These are phyloP conservation scores for Turnera subulata DNA, from an alignment of 345 rosid genomes.

Conservation along the genomic window DNA sequence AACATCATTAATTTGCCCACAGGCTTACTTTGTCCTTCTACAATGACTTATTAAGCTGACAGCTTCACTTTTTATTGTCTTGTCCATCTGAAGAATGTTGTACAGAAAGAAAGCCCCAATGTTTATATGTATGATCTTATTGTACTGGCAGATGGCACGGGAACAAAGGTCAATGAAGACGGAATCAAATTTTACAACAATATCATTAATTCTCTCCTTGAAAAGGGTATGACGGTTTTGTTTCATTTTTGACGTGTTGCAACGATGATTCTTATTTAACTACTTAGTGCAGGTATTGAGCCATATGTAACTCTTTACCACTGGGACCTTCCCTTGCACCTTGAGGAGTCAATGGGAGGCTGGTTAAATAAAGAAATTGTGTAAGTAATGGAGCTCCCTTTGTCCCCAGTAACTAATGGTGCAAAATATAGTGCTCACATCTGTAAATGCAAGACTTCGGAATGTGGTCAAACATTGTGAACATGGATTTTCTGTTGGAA, in stretches of 20 bases:
- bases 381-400: constrained; percentile 40
- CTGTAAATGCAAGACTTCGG: too few relatives aligned
- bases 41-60: too few relatives aligned
- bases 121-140: neutral
- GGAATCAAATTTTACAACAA: constrained; percentile 30
- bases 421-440: too few relatives aligned
- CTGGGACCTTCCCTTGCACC: constrained; percentile 48
- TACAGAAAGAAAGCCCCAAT: too few relatives aligned
- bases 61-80: neutral
- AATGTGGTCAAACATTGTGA: too few relatives aligned
- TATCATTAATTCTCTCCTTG: constrained; percentile 21
- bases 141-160: constrained; percentile 23
- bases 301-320: constrained; percentile 27
- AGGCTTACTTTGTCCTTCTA: too few relatives aligned
- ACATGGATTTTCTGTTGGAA: too few relatives aligned
- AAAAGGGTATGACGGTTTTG: constrained; percentile 43
- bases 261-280: constrained; percentile 10
- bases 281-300: constrained; percentile 22
- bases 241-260: constrained; percentile 14
- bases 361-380: constrained; percentile 68
- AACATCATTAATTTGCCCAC: too few relatives aligned
- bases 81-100: neutral
- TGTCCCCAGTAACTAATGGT: too few relatives aligned
- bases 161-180: constrained; percentile 19
- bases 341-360: constrained; percentile 70